Conservation (phyloP, 2,329 filamentous ascomycete genomes). For the Microsporum canis region DNA sequence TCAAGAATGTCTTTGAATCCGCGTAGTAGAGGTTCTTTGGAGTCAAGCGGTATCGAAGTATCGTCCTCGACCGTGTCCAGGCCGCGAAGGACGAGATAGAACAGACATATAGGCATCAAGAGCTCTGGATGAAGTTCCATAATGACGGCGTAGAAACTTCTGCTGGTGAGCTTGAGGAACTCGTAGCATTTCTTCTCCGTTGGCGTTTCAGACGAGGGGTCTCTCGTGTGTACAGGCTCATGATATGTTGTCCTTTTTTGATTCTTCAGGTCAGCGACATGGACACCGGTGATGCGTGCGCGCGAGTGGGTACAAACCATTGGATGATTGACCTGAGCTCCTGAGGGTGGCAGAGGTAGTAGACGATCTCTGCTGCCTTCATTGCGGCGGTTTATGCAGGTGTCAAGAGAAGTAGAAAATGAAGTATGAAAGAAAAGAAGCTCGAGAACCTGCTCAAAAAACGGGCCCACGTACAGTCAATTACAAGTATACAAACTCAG, state of each 20-base stretch:
- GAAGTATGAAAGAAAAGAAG: constrained; percentile 12
- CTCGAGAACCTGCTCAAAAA: constrained; percentile 9
- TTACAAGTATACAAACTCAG: constrained; percentile 6
- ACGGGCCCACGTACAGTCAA: constrained; percentile 5
- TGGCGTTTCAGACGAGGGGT: constrained; percentile 60
- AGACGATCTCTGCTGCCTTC: constrained; percentile 45
- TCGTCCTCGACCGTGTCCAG: constrained; percentile 99
- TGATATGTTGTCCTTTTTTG: constrained; percentile 81
- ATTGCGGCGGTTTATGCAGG: constrained; percentile 21
- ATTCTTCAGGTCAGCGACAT: not conserved
- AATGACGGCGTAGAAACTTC: constrained; percentile 87
- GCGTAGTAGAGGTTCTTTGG: constrained; percentile 77
- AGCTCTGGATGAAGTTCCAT: constrained; percentile 92
- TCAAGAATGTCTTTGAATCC: constrained; percentile 70
- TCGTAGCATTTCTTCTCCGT: constrained; percentile 74
- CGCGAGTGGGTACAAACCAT: constrained; percentile 51
- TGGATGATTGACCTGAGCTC: constrained; percentile 76
- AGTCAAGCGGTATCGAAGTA: constrained; percentile 72
- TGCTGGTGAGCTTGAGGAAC: constrained; percentile 75
- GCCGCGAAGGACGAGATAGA: constrained; percentile 85
- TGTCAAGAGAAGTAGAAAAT: not conserved
- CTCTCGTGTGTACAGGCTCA: constrained; percentile 77
- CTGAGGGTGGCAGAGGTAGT: constrained; percentile 62
- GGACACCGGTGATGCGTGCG: not conserved
- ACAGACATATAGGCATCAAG: constrained; percentile 74